Conservation (phyloP, 352 stramenopile genomes). For the Phytophthora cactorum region DNA sequence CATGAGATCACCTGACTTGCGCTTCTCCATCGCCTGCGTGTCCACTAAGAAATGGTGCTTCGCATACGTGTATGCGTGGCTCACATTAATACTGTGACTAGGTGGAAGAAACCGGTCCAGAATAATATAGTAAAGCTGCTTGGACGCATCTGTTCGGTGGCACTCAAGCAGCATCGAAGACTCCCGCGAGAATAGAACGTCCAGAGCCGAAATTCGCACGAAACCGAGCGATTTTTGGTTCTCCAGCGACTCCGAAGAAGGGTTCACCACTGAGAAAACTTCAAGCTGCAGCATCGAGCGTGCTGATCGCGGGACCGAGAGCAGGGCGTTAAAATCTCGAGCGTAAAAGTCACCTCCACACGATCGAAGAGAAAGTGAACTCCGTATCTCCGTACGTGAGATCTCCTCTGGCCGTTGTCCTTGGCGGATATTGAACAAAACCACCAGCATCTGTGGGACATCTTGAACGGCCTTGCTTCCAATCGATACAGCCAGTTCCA, state of each 20-base stretch:
- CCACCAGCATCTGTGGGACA: slow-evolving; percentile 74
- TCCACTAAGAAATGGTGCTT: slow-evolving; percentile 85
- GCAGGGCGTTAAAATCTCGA: slow-evolving; percentile 76
- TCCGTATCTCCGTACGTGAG: slow-evolving; percentile 80
- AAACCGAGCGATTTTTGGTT: slow-evolving; percentile 77
- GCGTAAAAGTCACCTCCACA: slow-evolving; percentile 81
- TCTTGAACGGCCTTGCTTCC: slow-evolving; percentile 75
- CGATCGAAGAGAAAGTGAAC: slow-evolving; percentile 65
- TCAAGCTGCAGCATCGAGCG: slow-evolving; percentile 83
- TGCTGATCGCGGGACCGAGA: slow-evolving; percentile 70
- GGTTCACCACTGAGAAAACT: slow-evolving; percentile 70
- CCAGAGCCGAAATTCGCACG: slow-evolving; percentile 71
- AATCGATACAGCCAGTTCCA: slow-evolving; percentile 82
- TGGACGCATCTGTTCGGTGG: slow-evolving; percentile 45
- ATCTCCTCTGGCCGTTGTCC: slow-evolving; percentile 64
- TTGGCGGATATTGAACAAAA: slow-evolving; percentile 62
- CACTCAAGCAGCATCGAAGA: slow-evolving; percentile 79
- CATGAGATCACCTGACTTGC: slow-evolving; percentile 45
- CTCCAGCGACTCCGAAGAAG: slow-evolving; percentile 57
- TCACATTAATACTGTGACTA: slow-evolving; percentile 66
- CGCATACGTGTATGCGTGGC: slow-evolving; percentile 81
- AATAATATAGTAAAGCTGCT: slow-evolving; percentile 76
- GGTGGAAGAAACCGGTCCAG: slow-evolving; percentile 73
- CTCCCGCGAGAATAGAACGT: slow-evolving; percentile 79
- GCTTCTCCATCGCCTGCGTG: slow-evolving; percentile 62